Conservation (phyloP, 164 flowering plant genomes). For the Cinnamomum chago region DNA sequence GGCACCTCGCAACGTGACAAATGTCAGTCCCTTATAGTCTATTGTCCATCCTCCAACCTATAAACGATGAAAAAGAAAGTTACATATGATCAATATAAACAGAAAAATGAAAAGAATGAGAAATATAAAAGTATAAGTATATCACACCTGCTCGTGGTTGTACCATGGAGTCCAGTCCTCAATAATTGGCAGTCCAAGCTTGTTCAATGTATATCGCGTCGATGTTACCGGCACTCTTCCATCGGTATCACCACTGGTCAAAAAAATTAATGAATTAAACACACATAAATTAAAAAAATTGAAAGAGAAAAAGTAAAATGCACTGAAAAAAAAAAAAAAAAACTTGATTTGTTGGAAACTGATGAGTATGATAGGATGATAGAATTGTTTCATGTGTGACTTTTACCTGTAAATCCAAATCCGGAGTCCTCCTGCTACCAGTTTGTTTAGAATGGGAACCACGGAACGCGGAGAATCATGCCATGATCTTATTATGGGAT, state of each 20-base stretch:
- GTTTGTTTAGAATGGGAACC: constrained; percentile 10
- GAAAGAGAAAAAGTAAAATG: background rate
- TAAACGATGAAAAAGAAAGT: background rate
- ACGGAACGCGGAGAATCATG: background rate
- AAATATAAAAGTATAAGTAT: background rate
- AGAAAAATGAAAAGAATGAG: background rate
- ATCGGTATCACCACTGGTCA: constrained; percentile 14
- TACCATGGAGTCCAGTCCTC: constrained; percentile 17
- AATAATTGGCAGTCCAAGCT: constrained; percentile 11
- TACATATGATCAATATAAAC: background rate
- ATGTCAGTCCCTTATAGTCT: constrained; percentile 26
- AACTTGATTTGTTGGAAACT: background rate
- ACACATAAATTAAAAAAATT: no score
- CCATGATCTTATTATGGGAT: background rate
- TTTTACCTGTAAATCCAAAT: constrained; percentile 16
- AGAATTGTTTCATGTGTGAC: background rate
- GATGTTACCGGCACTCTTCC: constrained; percentile 15
- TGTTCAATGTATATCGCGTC: constrained; percentile 14
- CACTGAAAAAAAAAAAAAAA: background rate
- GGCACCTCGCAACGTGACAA: constrained; percentile 31
- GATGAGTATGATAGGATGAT: background rate
- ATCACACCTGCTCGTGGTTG: constrained; percentile 10
- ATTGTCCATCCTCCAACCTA: constrained; percentile 16
- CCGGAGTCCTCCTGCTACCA: constrained; percentile 12
- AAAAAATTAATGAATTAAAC: background rate